Conservation (phyloP, 192 early-diverging fungal genomes). For the Podila epigama region DNA sequence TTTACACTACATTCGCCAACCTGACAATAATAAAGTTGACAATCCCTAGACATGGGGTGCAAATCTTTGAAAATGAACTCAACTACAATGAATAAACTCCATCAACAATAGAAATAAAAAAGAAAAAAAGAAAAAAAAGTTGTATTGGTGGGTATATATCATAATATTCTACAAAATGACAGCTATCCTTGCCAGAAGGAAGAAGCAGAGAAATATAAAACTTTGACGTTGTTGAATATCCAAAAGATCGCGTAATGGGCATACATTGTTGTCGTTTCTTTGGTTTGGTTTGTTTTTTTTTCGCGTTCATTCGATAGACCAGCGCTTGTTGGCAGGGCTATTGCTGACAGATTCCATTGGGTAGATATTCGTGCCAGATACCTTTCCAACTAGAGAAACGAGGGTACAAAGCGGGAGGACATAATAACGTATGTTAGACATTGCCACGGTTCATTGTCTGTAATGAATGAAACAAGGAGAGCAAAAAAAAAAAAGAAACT, state of each 20-base stretch:
- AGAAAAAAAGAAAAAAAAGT: too few species aligned
- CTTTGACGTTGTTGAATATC: background rate
- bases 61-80: too few species aligned
- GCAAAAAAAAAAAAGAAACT: conserved; percentile 15
- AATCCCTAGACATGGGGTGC: too few species aligned
- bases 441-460: too few species aligned
- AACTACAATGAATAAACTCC: background rate
- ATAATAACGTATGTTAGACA: too few species aligned
- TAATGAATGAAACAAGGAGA: background rate
- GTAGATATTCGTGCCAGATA: conserved; percentile 47
- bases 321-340: conserved; percentile 25
- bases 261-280: background rate
- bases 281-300: background rate
- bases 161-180: background rate
- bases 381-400: conserved; percentile 33
- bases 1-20: too few species aligned
- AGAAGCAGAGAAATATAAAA: background rate
- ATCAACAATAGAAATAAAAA: too few species aligned
- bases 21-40: too few species aligned
- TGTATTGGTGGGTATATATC: background rate
- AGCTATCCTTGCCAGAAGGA: background rate
- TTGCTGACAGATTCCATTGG: conserved; percentile 45
- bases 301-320: conserved; percentile 36
- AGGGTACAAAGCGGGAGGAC: background rate
- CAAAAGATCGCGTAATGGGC: background rate